These are phyloP conservation scores for Hsuehochloa calcarea DNA, from an alignment of 176 grass and related monocot genomes.

Conservation along the genomic window DNA sequence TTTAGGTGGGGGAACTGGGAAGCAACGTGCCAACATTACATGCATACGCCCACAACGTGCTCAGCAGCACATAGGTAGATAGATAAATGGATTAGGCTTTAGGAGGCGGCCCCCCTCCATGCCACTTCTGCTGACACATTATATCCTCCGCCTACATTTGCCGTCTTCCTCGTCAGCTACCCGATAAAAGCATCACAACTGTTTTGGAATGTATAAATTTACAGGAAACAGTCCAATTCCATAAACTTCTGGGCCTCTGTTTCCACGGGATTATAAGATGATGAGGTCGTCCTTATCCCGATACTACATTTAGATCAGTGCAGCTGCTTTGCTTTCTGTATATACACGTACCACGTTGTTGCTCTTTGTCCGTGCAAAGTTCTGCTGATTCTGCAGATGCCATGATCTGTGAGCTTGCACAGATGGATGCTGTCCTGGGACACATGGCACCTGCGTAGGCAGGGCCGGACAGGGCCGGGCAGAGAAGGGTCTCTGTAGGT, in stretches of 20 bases:
- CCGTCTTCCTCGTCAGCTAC: constrained; percentile 31
- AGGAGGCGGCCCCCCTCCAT: neutral
- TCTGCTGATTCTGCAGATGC: neutral
- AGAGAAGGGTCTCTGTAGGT: neutral
- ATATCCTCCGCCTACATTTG: constrained; percentile 15
- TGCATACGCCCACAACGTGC: neutral
- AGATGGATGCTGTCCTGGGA: neutral
- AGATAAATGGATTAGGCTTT: constrained; percentile 20
- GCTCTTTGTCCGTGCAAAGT: neutral
- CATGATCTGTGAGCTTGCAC: neutral
- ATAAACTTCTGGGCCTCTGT: neutral
- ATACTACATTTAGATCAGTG: neutral
- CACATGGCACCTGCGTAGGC: constrained; percentile 23
- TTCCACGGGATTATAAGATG: neutral
- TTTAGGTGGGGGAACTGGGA: constrained; percentile 25
- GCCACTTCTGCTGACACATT: constrained; percentile 19
- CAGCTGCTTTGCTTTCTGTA: neutral
- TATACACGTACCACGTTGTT: neutral
- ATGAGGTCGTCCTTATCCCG: constrained; percentile 21
- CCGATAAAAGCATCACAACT: neutral
- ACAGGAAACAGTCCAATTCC: neutral
- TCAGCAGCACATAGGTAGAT: neutral
- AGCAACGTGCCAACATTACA: neutral
- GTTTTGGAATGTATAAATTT: neutral
- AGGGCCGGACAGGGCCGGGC: neutral